Evolutionary conservation across 768 basidiomycete genomes (phyloP).

Genomic region (Xerocomus brunneocitrinus): DNA sequence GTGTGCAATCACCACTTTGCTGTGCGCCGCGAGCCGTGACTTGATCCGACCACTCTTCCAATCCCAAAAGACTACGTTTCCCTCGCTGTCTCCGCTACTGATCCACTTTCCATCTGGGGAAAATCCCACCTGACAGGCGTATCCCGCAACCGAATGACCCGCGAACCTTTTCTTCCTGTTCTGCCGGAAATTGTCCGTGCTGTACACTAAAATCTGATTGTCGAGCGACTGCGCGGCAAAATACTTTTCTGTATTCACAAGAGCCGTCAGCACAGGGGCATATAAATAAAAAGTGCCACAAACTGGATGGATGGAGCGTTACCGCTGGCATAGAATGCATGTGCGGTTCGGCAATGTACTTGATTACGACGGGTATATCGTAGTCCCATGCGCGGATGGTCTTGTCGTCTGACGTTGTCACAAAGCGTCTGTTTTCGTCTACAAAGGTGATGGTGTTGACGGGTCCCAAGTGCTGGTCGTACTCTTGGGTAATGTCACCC

Average conservation of each 20-base stretch:
- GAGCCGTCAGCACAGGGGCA: slow-evolving; percentile 12
- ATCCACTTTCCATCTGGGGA: slow-evolving; percentile 99
- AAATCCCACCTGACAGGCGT: slow-evolving; percentile 95
- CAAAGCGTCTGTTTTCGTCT: slow-evolving; percentile 94
- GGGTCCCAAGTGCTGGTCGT: slow-evolving; percentile 96
- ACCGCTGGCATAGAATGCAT: slow-evolving; percentile 99
- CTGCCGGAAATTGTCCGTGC: slow-evolving; percentile 97
- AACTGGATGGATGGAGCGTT: slow-evolving; percentile 91
- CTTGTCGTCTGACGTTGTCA: slow-evolving; percentile 98
- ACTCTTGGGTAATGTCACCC: slow-evolving; percentile 95
- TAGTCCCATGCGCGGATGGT: slow-evolving; percentile 99
- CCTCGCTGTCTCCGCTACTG: slow-evolving; percentile 91
- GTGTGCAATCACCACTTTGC: slow-evolving; percentile 95
- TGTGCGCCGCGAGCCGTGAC: slow-evolving; percentile 82
- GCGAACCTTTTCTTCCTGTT: slow-evolving; percentile 98
- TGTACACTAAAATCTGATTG: slow-evolving; percentile 97
- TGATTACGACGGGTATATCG: slow-evolving; percentile 99
- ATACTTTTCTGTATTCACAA: slow-evolving; percentile 67
- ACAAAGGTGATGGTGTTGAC: slow-evolving; percentile 99
- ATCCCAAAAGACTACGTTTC: slow-evolving; percentile 98
- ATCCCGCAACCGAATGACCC: slow-evolving; percentile 94
- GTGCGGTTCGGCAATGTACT: slow-evolving; percentile 97
- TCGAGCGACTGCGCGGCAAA: slow-evolving; percentile 97
- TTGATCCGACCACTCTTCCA: slow-evolving; percentile 98
- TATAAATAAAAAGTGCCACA: slow-evolving; percentile 31